Evolutionary conservation across 1,284 basidiomycete species (phyloP), one percentile per base, ranked within the genome.

Genomic region (Rhodotorula sp.): DNA sequence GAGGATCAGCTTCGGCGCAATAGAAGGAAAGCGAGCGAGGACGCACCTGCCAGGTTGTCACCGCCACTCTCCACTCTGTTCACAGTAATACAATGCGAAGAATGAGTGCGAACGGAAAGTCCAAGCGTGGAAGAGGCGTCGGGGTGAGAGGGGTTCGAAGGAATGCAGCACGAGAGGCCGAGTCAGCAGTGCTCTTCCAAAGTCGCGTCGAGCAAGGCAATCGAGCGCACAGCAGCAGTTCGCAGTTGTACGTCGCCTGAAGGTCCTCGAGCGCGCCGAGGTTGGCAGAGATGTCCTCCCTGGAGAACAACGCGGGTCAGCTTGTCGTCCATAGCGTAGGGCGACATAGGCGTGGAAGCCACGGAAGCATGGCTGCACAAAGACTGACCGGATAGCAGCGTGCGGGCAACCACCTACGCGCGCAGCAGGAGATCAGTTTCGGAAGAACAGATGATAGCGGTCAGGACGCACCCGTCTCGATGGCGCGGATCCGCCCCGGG

Each of bases 281-380:
- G 82, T 99, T 99, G 61, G 96, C 95, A 50, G 90, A 92, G 80
- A 99, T 97, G 80, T 99, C 96, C 82, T 99, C 96, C 69, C 96
- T 79, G 69, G 80, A 2, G 78, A n/a, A 78, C 79, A 15, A 27
- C 0, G 22, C 2, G 13, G 25, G 22, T 36, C 22, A 15, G 29
- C 19, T 19, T 37, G 1, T 48, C 37, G n/a, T n/a, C n/a, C n/a
- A n/a, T n/a, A n/a, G n/a, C n/a, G n/a, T n/a, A n/a, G n/a, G n/a
- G n/a, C n/a, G n/a, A n/a, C n/a, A n/a, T n/a, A n/a, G n/a, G 54
- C 21, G 9, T 29, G 8, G 12, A 65, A 37, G 21, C 9, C 21
- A 22, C 6, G 29, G 19, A 48, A 39, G 29, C 17, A 21, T 15
- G 53, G 58, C 39, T 17, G 44, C 44, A 44, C n/a, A n/a, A 5